Conservation (phyloP, 2,329 filamentous ascomycete genomes). For the Xylariaceae sp. region DNA sequence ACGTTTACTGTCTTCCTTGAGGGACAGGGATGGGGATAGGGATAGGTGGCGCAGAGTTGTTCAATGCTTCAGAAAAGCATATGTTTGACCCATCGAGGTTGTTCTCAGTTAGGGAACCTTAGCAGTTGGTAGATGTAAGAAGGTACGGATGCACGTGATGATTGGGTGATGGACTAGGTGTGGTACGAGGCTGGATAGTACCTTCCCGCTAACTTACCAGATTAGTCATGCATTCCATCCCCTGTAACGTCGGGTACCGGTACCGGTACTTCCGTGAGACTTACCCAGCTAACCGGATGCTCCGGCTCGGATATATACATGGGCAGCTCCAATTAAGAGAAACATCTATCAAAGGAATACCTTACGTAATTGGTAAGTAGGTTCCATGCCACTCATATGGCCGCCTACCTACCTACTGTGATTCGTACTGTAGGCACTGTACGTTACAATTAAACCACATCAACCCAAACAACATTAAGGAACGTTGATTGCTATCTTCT, state of each 20-base stretch:
- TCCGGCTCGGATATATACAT: not conserved
- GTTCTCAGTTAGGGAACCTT: not conserved
- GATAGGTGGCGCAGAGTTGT: not conserved
- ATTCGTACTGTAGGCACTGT: not conserved
- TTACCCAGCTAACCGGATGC: not conserved
- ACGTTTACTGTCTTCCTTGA: not conserved
- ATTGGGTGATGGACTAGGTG: not conserved
- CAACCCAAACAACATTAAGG: constrained; percentile 8
- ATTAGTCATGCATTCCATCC: not conserved
- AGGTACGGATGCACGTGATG: constrained; percentile 15
- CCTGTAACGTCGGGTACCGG: not conserved
- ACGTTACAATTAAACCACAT: not conserved
- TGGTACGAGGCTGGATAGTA: constrained; percentile 3
- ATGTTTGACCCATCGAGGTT: not conserved
- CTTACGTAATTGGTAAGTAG: not conserved
- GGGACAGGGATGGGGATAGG: not conserved
- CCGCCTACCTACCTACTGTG: not conserved
- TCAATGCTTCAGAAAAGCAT: not conserved
- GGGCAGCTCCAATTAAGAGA: no score
- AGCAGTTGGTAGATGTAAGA: constrained; percentile 4
- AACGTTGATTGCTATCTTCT: not conserved
- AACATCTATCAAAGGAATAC: no score
- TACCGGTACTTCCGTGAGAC: not conserved
- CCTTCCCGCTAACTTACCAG: no score
- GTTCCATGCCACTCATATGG: not conserved